Percentiles rank a stretch among this genome's conserved stretches.
Conservation (phyloP, 129 eudicot genomes). For the Solidago caesia region DNA sequence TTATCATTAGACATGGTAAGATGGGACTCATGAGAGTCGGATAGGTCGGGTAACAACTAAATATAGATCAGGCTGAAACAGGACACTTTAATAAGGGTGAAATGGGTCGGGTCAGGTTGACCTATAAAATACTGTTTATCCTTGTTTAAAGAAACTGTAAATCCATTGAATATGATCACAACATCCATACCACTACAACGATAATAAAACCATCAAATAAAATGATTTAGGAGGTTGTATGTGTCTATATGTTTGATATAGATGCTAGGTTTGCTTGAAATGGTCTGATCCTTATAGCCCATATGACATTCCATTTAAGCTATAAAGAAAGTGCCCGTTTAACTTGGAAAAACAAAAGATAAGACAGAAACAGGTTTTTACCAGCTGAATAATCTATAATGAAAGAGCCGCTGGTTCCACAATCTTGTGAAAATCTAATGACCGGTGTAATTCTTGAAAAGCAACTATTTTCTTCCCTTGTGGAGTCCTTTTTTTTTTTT, state of each 20-base stretch:
- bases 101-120: background rate
- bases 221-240: background rate
- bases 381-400: conserved; percentile 68
- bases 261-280: background rate
- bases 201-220: background rate
- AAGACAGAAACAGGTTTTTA: conserved; percentile 21
- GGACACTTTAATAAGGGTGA: background rate
- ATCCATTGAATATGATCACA: background rate
- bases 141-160: background rate
- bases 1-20: background rate
- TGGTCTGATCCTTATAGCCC: background rate
- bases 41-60: background rate
- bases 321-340: background rate
- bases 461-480: conserved; percentile 56
- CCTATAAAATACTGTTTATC: background rate
- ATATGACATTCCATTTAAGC: background rate
- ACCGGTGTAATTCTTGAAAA: conserved; percentile 53
- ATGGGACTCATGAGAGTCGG: background rate
- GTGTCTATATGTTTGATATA: background rate
- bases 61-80: background rate
- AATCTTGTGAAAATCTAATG: conserved; percentile 47
- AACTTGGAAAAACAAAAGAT: background rate
- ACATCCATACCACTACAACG: background rate
- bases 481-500: conserved; percentile 79
- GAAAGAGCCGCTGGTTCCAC: conserved; percentile 68